Percentiles rank a stretch among this genome's conserved stretches.
Evolutionary conservation across 2,329 filamentous ascomycete species (phyloP).

Genomic region (Apiospora saccharicola): DNA sequence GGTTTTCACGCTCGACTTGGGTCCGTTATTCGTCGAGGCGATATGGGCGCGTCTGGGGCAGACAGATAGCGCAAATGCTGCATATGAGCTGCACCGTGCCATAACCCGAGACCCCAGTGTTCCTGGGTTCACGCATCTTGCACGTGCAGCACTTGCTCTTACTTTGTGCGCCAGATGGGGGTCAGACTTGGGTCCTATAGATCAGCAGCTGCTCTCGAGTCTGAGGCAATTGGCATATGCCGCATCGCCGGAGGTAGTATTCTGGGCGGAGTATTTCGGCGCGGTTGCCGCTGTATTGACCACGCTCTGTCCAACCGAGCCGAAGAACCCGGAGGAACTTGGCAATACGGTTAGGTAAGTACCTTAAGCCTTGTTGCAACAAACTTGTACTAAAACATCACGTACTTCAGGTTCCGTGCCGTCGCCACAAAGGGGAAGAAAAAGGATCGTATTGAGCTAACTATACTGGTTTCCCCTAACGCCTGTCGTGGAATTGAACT

Average conservation of each 20-base stretch:
- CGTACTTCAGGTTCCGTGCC: conserved; percentile 34
- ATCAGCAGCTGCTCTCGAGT: conserved; percentile 51
- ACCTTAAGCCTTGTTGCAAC: not conserved
- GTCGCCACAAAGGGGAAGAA: conserved; percentile 32
- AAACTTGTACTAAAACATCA: not conserved
- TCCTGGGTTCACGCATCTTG: conserved; percentile 77
- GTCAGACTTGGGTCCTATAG: conserved; percentile 60
- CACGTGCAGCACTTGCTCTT: conserved; percentile 75
- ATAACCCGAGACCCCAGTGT: conserved; percentile 71
- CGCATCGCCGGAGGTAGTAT: conserved; percentile 49
- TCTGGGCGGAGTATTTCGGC: conserved; percentile 63
- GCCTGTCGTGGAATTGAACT: conserved; percentile 32
- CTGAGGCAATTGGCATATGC: conserved; percentile 52
- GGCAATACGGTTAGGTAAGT: conserved; percentile 50
- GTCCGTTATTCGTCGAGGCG: conserved; percentile 54
- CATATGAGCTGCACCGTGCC: conserved; percentile 75
- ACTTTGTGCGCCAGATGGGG: conserved; percentile 79
- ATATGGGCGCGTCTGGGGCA: conserved; percentile 62
- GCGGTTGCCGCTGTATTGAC: conserved; percentile 54
- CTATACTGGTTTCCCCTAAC: conserved; percentile 33
- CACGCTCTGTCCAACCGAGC: conserved; percentile 51
- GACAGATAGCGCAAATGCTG: conserved; percentile 62
- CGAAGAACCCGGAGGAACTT: conserved; percentile 46
- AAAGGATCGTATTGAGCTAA: conserved; percentile 41
- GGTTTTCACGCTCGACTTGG: conserved; percentile 52